phyloP scores from a whole-genome alignment of 2,329 filamentous ascomycete species.

The Diaporthe batatas region DNA sequence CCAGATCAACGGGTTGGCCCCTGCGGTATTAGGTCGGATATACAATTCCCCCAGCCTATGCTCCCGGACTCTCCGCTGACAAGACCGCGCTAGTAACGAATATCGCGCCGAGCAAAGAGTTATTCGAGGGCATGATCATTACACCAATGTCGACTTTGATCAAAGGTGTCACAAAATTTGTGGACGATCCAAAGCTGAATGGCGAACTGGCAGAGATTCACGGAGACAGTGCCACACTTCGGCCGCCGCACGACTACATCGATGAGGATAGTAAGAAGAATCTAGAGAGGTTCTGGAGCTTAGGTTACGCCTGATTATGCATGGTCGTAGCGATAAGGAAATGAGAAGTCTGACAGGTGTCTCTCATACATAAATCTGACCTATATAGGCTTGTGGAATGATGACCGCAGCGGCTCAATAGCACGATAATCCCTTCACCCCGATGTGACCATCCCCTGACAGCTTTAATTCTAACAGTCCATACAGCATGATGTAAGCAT shows the following conservation, averaged over 20 bases:
- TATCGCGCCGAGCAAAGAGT: slow-evolving; percentile 57
- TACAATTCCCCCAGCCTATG: not conserved
- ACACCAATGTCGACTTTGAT: slow-evolving; percentile 65
- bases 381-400: not conserved
- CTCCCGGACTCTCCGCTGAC: slow-evolving; percentile 1
- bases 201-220: slow-evolving; percentile 66
- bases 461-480: not conserved
- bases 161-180: slow-evolving; percentile 58
- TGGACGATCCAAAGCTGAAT: slow-evolving; percentile 55
- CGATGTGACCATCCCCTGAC: slow-evolving; percentile 9
- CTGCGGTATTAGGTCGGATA: slow-evolving; percentile 61
- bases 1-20: slow-evolving; percentile 65
- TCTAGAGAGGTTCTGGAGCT: slow-evolving; percentile 60
- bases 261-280: slow-evolving; percentile 63
- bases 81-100: slow-evolving; percentile 55
- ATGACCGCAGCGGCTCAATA: slow-evolving; percentile 34
- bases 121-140: slow-evolving; percentile 63
- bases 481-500: not conserved
- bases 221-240: slow-evolving; percentile 61
- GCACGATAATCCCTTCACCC: not conserved
- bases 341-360: not conserved
- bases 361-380: slow-evolving; percentile 5
- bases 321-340: not conserved
- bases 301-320: slow-evolving; percentile 58
- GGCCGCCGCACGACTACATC: slow-evolving; percentile 59